phyloP scores from a whole-genome alignment of 1,139 yeast species.

The Debaryomyces singareniensis region DNA sequence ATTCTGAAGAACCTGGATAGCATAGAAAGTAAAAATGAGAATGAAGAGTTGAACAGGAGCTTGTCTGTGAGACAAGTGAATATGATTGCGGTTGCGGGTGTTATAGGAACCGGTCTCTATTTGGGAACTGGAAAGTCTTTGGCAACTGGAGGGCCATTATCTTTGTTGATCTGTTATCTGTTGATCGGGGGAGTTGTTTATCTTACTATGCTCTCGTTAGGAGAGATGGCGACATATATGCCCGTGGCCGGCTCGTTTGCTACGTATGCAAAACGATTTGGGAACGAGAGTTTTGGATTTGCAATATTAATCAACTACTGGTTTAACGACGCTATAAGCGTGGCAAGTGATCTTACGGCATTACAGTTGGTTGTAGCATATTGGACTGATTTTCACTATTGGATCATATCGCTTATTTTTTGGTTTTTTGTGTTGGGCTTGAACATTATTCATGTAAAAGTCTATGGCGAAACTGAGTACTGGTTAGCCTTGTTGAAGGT shows the following conservation, averaged over 20 bases:
- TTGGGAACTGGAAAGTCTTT: slow-evolving; percentile 59
- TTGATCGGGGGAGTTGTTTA: slow-evolving; percentile 56
- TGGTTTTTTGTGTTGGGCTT: slow-evolving; percentile 49
- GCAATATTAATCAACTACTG: slow-evolving; percentile 58
- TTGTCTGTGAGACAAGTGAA: slow-evolving; percentile 48
- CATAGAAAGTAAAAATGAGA: too few relatives aligned
- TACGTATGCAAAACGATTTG: slow-evolving; percentile 53
- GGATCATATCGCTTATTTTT: slow-evolving; percentile 51
- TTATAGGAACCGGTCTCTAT: slow-evolving; percentile 64
- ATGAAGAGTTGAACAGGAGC: slow-evolving; percentile 26
- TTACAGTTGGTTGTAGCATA: slow-evolving; percentile 51
- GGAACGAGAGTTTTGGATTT: slow-evolving; percentile 57
- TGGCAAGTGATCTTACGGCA: slow-evolving; percentile 58
- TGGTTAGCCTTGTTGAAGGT: slow-evolving; percentile 34
- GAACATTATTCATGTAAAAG: slow-evolving; percentile 48
- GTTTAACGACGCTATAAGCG: slow-evolving; percentile 59
- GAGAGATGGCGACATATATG: slow-evolving; percentile 59
- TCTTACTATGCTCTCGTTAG: slow-evolving; percentile 53
- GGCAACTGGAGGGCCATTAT: slow-evolving; percentile 58
- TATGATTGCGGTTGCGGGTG: slow-evolving; percentile 63
- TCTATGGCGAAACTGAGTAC: slow-evolving; percentile 41
- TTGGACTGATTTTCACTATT: slow-evolving; percentile 58
- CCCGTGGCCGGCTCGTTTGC: slow-evolving; percentile 63
- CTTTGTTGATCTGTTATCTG: slow-evolving; percentile 51
- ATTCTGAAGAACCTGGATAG: too few relatives aligned